phyloP scores from a whole-genome alignment of 768 basidiomycete species.

The Boletus speciosus region DNA sequence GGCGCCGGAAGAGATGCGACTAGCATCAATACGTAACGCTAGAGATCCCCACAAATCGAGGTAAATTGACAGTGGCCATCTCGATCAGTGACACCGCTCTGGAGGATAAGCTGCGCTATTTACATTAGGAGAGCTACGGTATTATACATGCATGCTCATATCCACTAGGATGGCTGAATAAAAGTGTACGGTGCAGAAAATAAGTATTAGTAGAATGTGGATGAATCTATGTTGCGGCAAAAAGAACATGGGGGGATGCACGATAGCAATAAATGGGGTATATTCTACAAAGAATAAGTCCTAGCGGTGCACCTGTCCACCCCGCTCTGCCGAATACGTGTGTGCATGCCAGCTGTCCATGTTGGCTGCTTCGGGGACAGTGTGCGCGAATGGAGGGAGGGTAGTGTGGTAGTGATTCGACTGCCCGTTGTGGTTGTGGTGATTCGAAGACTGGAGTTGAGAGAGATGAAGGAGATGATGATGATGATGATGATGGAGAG shows the following conservation, averaged over 20 bases:
- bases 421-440: conserved; percentile 32
- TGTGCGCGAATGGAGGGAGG: conserved; percentile 47
- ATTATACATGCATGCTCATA: conserved; percentile 40
- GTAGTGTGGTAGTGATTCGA: conserved; percentile 41
- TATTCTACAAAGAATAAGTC: conserved; percentile 26
- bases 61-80: conserved; percentile 26
- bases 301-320: conserved; percentile 58
- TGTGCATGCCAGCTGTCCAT: conserved; percentile 59
- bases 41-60: conserved; percentile 6
- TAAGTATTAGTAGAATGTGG: conserved; percentile 34
- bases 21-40: conserved; percentile 19
- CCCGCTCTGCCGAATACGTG: conserved; percentile 58
- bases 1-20: no score
- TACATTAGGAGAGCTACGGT: conserved; percentile 32
- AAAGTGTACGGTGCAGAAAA: conserved; percentile 33
- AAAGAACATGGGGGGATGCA: conserved; percentile 9
- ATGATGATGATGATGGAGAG: not conserved
- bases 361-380: conserved; percentile 35
- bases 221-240: conserved; percentile 26
- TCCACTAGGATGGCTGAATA: conserved; percentile 36
- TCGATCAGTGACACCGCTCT: not conserved
- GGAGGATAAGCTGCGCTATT: conserved; percentile 21
- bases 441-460: conserved; percentile 28
- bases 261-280: conserved; percentile 37
- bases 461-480: not conserved